Evolutionary conservation across 805 yeast species (phyloP), one percentile per base, ranked within the genome.

Genomic region (Lipomyces japonicus): DNA sequence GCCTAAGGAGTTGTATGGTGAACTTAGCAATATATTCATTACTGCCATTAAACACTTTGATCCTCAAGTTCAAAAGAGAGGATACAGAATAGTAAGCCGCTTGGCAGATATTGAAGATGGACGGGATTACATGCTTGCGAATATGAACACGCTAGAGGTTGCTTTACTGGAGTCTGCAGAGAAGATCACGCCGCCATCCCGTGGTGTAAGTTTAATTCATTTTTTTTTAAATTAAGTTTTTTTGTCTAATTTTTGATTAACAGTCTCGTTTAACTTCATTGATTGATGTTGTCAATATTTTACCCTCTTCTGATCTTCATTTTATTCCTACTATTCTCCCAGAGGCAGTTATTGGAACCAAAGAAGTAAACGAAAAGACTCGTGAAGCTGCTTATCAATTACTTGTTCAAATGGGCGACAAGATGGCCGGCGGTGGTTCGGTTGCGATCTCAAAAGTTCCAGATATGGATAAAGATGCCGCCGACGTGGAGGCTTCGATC

Each of bases 341-440:
- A 47, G 97, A 93, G 71, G 82, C 89, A 22, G 91, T 93, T 48
- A 73, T 93, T 61, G 81, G 88, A 25, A 90, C 97, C 4, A 93
- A 91, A 68, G 96, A 89, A 64, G 83, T 81, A 48, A 95, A 91
- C 66, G 98, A 93, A 68, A 86, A 87, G 70, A 80, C 96, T 1
- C 79, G 99, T 65, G 86, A 82, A 55, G 72, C 81, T 14, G 83
- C 97, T 0, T 93, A 83, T 66, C 76, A 79, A 39, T 76, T 85
- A 31, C 74, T 93, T 51, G 81, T 87, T 39, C 76, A 78, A 36
- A 86, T 90, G 88, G 97, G 91, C 56, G 70, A 79, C 42, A 80
- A 77, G 55, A 85, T 93, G 93, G 65, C 71, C 16, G 73, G 73
- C 39, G 76, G 78, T 19, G 91, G 95, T 37, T 61, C 75, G 2